Evolutionary conservation across 2,329 filamentous ascomycete species (phyloP).

Genomic region (Cladosporium sp.): DNA sequence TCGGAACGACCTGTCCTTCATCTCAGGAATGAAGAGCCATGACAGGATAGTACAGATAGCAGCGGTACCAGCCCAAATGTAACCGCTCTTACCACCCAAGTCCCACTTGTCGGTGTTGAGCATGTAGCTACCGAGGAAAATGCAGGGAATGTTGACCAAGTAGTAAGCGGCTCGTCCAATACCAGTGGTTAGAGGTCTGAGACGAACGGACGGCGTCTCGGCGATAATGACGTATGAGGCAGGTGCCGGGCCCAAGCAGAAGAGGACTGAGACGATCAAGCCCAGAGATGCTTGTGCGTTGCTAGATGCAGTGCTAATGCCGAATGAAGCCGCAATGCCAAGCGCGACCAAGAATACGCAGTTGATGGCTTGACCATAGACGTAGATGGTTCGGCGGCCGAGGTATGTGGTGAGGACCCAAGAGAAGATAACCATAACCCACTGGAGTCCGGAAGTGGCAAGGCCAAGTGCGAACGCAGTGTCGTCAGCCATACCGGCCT

Average conservation of each 20-base stretch:
- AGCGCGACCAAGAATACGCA: conserved; percentile 57
- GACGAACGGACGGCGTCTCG: conserved; percentile 66
- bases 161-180: conserved; percentile 67
- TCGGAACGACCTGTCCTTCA: conserved; percentile 60
- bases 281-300: conserved; percentile 64
- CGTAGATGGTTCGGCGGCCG: conserved; percentile 65
- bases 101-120: conserved; percentile 55
- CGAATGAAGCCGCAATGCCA: conserved; percentile 60
- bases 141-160: conserved; percentile 65
- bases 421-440: conserved; percentile 65
- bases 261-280: conserved; percentile 66
- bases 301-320: conserved; percentile 40
- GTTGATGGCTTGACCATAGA: conserved; percentile 61
- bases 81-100: conserved; percentile 59
- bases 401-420: conserved; percentile 67
- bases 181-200: conserved; percentile 65
- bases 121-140: conserved; percentile 64
- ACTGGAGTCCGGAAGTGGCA: conserved; percentile 65
- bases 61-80: conserved; percentile 61
- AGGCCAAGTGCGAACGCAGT: conserved; percentile 64
- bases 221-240: conserved; percentile 69
- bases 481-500: conserved; percentile 60
- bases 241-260: conserved; percentile 63
- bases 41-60: conserved; percentile 54
- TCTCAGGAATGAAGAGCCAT: conserved; percentile 57